Evolutionary conservation across 306 rosid species (phyloP).

Genomic region (Citrullus mucosospermus): DNA sequence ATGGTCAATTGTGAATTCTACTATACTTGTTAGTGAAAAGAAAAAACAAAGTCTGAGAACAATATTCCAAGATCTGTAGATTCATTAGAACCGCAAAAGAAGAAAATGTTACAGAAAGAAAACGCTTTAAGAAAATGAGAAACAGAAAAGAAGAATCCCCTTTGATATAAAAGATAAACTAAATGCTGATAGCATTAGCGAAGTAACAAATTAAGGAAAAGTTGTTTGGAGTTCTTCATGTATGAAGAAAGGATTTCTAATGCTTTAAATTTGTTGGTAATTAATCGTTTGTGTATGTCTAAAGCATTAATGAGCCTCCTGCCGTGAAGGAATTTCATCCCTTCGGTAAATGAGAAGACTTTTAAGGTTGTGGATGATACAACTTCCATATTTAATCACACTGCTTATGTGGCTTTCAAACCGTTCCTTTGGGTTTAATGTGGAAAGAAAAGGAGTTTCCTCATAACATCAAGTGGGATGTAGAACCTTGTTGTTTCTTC

Average conservation of each 20-base stretch:
- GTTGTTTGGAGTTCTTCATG: no score
- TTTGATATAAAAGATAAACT: background rate
- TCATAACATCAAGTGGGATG: background rate
- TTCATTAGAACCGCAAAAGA: background rate
- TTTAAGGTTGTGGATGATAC: background rate
- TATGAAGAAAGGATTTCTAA: no score
- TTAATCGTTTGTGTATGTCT: background rate
- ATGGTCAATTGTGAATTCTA: background rate
- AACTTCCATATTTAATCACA: background rate
- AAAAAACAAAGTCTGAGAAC: background rate
- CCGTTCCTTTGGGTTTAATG: background rate
- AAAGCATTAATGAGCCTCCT: background rate
- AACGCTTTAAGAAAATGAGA: background rate
- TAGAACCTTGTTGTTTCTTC: background rate
- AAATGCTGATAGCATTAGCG: background rate
- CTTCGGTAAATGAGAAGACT: background rate
- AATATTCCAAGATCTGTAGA: background rate
- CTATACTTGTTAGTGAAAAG: background rate
- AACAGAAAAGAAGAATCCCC: background rate
- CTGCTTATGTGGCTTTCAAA: background rate
- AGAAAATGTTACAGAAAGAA: background rate
- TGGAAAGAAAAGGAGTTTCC: background rate
- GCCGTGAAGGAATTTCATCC: background rate
- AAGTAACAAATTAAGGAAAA: no score
- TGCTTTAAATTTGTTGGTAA: background rate